Evolutionary conservation across 768 basidiomycete species (phyloP).

Genomic region (Rhodocollybia butyracea): DNA sequence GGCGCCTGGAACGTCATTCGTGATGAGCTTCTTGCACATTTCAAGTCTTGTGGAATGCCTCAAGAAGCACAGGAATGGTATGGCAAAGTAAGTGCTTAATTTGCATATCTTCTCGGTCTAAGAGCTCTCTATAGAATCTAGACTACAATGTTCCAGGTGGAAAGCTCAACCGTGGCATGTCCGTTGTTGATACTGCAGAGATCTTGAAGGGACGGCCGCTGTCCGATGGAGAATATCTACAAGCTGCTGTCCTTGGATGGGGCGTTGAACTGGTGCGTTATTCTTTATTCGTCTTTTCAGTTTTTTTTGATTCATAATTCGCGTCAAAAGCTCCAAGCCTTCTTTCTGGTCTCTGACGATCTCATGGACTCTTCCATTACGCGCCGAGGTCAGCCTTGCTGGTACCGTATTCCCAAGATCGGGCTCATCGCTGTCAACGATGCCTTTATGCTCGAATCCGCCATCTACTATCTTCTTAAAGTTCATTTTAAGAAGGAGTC

Average conservation of each 20-base stretch:
- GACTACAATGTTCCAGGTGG: slow-evolving; percentile 96
- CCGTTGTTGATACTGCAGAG: slow-evolving; percentile 89
- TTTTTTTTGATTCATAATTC: neutral
- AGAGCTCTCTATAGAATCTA: slow-evolving; percentile 56
- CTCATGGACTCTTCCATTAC: slow-evolving; percentile 97
- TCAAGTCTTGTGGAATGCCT: slow-evolving; percentile 75
- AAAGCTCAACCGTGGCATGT: slow-evolving; percentile 95
- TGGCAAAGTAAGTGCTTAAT: slow-evolving; percentile 52
- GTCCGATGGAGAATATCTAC: slow-evolving; percentile 82
- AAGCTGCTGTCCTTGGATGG: slow-evolving; percentile 90
- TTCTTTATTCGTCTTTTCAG: neutral
- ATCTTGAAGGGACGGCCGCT: slow-evolving; percentile 74
- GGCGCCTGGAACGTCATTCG: slow-evolving; percentile 67
- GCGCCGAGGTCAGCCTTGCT: slow-evolving; percentile 92
- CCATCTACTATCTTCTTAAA: slow-evolving; percentile 90
- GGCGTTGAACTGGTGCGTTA: slow-evolving; percentile 85
- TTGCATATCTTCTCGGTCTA: neutral
- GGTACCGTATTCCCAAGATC: slow-evolving; percentile 69
- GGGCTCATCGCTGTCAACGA: slow-evolving; percentile 94
- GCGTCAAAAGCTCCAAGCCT: slow-evolving; percentile 87
- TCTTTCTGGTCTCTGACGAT: slow-evolving; percentile 95
- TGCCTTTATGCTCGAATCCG: slow-evolving; percentile 91
- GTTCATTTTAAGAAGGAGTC: slow-evolving; percentile 75
- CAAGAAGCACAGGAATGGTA: slow-evolving; percentile 84
- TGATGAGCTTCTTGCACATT: slow-evolving; percentile 71